Conservation (phyloP, 768 basidiomycete genomes). For the Hygrophorus pudorinus region DNA sequence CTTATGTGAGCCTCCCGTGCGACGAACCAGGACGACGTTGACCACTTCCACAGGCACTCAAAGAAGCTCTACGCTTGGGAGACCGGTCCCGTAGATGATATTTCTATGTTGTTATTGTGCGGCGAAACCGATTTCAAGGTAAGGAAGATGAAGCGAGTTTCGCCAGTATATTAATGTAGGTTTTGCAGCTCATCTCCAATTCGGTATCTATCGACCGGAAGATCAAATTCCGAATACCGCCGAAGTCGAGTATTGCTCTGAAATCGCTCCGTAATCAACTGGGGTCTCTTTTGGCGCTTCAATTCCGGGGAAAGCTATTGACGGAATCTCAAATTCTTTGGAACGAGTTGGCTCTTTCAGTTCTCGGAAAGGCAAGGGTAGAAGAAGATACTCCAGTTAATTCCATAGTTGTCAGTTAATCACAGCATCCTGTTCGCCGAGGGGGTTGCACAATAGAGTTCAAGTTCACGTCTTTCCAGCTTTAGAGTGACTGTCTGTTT, state of each 20-base stretch:
- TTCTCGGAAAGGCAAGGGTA: conserved; percentile 42
- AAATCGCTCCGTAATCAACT: conserved; percentile 69
- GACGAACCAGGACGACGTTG: neutral
- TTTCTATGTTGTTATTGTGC: conserved; percentile 73
- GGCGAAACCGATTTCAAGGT: conserved; percentile 88
- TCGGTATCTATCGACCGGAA: conserved; percentile 78
- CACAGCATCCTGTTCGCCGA: too few relatives aligned
- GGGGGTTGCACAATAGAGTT: too few relatives aligned
- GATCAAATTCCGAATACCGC: conserved; percentile 57
- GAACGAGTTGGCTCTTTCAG: conserved; percentile 61
- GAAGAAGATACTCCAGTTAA: conserved; percentile 14
- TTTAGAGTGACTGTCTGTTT: too few relatives aligned
- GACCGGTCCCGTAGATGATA: conserved; percentile 79
- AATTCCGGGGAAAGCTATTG: conserved; percentile 55
- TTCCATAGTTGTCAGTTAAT: neutral
- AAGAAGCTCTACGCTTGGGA: conserved; percentile 93
- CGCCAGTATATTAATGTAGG: neutral
- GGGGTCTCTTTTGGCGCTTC: conserved; percentile 44
- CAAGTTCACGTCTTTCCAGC: too few relatives aligned
- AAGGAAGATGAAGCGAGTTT: neutral
- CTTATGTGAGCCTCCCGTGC: conserved; percentile 49
- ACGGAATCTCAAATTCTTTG: conserved; percentile 52
- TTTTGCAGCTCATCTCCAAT: conserved; percentile 54
- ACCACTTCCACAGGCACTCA: conserved; percentile 60
- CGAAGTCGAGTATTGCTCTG: conserved; percentile 70